A percentile compares a stretch with the other conserved stretches of the same genome.
phyloP scores from a whole-genome alignment of 108 stramenopile genomes.

The Skeletonema costatum region DNA sequence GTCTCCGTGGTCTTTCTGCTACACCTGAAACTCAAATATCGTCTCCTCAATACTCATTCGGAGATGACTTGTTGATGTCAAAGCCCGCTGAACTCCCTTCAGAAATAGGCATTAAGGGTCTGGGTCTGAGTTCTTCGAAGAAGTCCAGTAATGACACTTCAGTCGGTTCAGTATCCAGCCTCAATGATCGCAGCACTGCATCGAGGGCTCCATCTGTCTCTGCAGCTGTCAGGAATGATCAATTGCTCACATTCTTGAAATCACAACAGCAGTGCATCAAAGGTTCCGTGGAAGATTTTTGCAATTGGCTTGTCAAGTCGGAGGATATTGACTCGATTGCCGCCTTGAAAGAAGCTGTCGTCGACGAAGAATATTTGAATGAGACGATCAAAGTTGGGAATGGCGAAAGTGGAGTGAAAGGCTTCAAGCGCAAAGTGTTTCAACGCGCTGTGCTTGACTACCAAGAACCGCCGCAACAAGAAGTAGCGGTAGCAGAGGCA shows the following conservation, averaged over 20 bases:
- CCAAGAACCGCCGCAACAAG: conserved; percentile 4
- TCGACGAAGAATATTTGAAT: conserved; percentile 52
- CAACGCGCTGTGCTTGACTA: conserved; percentile 42
- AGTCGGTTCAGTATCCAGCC: conserved; percentile 24
- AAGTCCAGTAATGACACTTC: conserved; percentile 21
- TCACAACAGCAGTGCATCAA: conserved; percentile 43
- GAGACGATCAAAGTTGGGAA: conserved; percentile 41
- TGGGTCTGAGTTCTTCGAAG: not conserved
- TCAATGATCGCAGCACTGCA: conserved; percentile 22
- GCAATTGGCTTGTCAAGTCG: conserved; percentile 42
- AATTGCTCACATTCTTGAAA: conserved; percentile 34
- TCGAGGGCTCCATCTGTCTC: conserved; percentile 14
- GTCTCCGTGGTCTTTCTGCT: conserved; percentile 17
- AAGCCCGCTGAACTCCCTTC: conserved; percentile 29
- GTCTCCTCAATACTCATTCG: conserved; percentile 12
- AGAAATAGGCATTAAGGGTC: conserved; percentile 30
- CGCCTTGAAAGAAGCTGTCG: conserved; percentile 45
- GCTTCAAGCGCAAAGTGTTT: conserved; percentile 51
- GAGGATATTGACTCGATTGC: conserved; percentile 48
- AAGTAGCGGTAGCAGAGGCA: not conserved
- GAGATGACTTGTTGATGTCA: conserved; percentile 10
- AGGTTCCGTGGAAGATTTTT: conserved; percentile 39
- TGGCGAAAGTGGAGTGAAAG: conserved; percentile 43
- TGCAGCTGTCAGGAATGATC: conserved; percentile 29
- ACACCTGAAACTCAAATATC: conserved; percentile 3